A percentile compares a stretch with the other conserved stretches of the same genome.
These are phyloP conservation scores for Leccinum variicolor DNA, from an alignment of 768 basidiomycete genomes.

Conservation along the genomic window DNA sequence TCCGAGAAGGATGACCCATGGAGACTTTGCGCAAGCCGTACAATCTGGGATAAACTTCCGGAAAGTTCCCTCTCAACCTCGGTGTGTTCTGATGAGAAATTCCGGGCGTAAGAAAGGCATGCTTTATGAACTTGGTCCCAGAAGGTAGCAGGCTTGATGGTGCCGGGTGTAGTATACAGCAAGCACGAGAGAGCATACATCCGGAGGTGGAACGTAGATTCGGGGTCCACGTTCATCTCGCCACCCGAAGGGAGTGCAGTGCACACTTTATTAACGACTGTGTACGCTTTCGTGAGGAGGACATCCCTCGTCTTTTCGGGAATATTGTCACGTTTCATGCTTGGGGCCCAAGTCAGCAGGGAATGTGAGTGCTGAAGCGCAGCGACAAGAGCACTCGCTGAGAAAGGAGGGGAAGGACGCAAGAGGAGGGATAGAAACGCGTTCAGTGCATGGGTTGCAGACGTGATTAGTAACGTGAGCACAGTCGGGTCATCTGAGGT, in stretches of 20 bases:
- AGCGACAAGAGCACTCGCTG: conserved; percentile 24
- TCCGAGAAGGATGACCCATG: conserved; percentile 40
- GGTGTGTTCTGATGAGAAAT: conserved; percentile 12
- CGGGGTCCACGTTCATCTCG: conserved; percentile 9
- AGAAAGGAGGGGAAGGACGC: conserved; percentile 17
- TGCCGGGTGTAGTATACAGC: conserved; percentile 47
- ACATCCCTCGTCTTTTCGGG: conserved; percentile 55
- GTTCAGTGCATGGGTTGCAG: conserved; percentile 53
- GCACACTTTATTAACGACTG: conserved; percentile 39
- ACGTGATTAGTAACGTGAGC: conserved; percentile 56
- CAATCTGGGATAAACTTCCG: conserved; percentile 40
- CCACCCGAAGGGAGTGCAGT: conserved; percentile 29
- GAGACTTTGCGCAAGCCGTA: conserved; percentile 37
- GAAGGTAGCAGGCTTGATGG: conserved; percentile 49
- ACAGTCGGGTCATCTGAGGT: conserved; percentile 30
- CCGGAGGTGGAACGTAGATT: conserved; percentile 37
- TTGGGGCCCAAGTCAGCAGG: conserved; percentile 53
- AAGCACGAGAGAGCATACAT: conserved; percentile 45
- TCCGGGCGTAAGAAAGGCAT: conserved; percentile 33
- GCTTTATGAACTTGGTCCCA: conserved; percentile 68
- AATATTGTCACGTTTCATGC: conserved; percentile 32
- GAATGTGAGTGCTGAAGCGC: conserved; percentile 32
- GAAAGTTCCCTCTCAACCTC: conserved; percentile 33
- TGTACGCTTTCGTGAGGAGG: conserved; percentile 59
- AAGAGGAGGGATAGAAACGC: conserved; percentile 33